phyloP scores from a whole-genome alignment of 208 protist genomes.

The Ichthyophonus hoferi region DNA sequence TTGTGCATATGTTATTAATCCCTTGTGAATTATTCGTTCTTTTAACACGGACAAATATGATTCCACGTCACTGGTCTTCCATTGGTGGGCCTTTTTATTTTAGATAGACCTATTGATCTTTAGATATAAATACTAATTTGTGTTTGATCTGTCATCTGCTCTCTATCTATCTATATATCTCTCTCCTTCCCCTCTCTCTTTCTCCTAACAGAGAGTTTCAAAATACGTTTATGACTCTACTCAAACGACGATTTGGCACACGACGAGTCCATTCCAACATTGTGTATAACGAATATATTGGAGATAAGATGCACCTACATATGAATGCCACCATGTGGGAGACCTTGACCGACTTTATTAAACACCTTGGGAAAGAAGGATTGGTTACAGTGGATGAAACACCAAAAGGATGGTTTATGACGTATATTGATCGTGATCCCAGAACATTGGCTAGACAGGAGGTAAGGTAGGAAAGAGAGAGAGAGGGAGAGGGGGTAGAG shows the following conservation, averaged over 20 bases:
- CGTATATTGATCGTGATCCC: constrained; percentile 71
- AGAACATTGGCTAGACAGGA: constrained; percentile 35
- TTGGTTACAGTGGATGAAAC: constrained; percentile 71
- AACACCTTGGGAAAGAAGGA: constrained; percentile 65
- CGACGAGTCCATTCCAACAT: constrained; percentile 63
- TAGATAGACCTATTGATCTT: no score
- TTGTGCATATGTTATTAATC: background rate
- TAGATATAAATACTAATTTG: no score
- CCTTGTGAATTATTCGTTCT: background rate
- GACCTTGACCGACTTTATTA: constrained; percentile 72
- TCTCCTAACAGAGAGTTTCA: constrained; percentile 64
- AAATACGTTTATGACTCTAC: constrained; percentile 58
- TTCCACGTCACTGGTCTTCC: no score
- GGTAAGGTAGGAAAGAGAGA: no score
- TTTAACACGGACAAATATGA: background rate
- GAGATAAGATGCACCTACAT: constrained; percentile 51
- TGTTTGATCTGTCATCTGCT: no score
- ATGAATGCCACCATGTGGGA: constrained; percentile 53
- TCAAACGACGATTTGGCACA: constrained; percentile 54
- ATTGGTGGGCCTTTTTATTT: no score
- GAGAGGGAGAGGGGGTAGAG: no score
- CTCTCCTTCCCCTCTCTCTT: background rate
- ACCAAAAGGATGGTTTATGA: constrained; percentile 72
- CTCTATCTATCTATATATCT: background rate
- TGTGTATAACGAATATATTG: constrained; percentile 76